These are phyloP conservation scores for Exidia glandulosa DNA, from an alignment of 768 basidiomycete genomes.

Conservation along the genomic window DNA sequence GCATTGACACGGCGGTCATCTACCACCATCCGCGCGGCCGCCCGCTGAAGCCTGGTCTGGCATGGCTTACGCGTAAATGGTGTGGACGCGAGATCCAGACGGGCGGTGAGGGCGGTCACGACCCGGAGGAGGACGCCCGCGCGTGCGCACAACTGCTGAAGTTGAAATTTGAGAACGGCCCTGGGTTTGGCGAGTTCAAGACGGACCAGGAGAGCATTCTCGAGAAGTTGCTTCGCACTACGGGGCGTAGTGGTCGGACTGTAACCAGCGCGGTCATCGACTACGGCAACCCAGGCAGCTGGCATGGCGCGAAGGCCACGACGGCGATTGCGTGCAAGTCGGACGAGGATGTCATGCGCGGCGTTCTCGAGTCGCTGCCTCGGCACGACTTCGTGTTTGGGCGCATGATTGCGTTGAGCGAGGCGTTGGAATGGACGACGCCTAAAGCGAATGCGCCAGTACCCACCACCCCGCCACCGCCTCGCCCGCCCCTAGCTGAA, in stretches of 20 bases:
- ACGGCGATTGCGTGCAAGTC: conserved; percentile 62
- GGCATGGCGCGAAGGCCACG: conserved; percentile 78
- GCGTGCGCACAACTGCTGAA: conserved; percentile 77
- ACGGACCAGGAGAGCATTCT: conserved; percentile 81
- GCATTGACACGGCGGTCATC: conserved; percentile 83
- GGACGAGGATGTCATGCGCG: conserved; percentile 73
- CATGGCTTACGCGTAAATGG: conserved; percentile 97
- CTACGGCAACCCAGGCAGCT: conserved; percentile 69
- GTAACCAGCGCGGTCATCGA: conserved; percentile 66
- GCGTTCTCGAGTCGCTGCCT: conserved; percentile 43
- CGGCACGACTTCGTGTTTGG: conserved; percentile 78
- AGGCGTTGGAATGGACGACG: conserved; percentile 69
- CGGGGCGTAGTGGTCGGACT: conserved; percentile 19
- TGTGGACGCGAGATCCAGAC: conserved; percentile 82
- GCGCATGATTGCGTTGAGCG: conserved; percentile 72
- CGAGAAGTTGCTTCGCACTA: conserved; percentile 58
- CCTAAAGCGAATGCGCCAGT: conserved; percentile 35
- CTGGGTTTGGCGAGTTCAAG: conserved; percentile 78
- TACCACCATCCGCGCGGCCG: conserved; percentile 91
- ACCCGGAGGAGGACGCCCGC: conserved; percentile 89
- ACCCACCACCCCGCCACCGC: conserved; percentile 1
- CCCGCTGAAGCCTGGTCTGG: conserved; percentile 87
- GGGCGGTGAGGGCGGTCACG: conserved; percentile 76
- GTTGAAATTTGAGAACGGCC: conserved; percentile 67
- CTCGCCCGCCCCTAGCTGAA: conserved; percentile 6